A percentile compares a stretch with the other conserved stretches of the same genome.
phyloP scores from a whole-genome alignment of 164 flowering plant genomes.

The Cinnamomum chago region DNA sequence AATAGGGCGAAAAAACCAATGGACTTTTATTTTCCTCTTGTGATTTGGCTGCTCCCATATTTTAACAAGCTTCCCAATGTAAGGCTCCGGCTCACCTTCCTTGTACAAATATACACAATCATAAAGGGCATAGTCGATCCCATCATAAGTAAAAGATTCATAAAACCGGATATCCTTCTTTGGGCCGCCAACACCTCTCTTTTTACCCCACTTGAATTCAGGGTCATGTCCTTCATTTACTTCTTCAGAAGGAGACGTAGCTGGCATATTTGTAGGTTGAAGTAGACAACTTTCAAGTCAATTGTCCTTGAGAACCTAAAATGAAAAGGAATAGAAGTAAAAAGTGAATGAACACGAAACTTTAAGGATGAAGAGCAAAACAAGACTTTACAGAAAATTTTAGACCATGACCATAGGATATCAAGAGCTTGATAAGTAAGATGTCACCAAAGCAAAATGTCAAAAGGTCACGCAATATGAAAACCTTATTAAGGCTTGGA shows the following conservation, averaged over 20 bases:
- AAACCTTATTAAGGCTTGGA: too few species aligned
- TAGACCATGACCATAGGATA: too few species aligned
- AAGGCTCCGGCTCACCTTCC: slow-evolving; percentile 56
- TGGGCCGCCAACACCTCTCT: slow-evolving; percentile 56
- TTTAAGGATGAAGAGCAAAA: not conserved
- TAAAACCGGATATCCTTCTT: slow-evolving; percentile 61
- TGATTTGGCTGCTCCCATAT: slow-evolving; percentile 53
- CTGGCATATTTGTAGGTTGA: slow-evolving; percentile 1
- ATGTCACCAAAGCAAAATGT: too few species aligned
- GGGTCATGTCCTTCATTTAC: slow-evolving; percentile 21
- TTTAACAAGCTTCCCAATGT: slow-evolving; percentile 69
- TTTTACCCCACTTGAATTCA: slow-evolving; percentile 79
- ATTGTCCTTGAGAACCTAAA: slow-evolving; percentile 10
- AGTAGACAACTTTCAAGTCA: slow-evolving; percentile 3
- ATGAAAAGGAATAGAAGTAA: not conserved
- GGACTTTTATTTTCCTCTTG: slow-evolving; percentile 51
- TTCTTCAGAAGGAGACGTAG: slow-evolving; percentile 30
- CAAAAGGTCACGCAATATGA: too few species aligned
- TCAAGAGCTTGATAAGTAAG: too few species aligned
- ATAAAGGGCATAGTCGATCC: slow-evolving; percentile 54
- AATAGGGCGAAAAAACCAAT: slow-evolving; percentile 74
- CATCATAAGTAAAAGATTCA: slow-evolving; percentile 76
- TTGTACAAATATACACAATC: slow-evolving; percentile 59
- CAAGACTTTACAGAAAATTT: too few species aligned
- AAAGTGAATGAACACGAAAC: not conserved